Conservation (phyloP, 169 alveolate genomes). For the Plasmodium falciparum region DNA sequence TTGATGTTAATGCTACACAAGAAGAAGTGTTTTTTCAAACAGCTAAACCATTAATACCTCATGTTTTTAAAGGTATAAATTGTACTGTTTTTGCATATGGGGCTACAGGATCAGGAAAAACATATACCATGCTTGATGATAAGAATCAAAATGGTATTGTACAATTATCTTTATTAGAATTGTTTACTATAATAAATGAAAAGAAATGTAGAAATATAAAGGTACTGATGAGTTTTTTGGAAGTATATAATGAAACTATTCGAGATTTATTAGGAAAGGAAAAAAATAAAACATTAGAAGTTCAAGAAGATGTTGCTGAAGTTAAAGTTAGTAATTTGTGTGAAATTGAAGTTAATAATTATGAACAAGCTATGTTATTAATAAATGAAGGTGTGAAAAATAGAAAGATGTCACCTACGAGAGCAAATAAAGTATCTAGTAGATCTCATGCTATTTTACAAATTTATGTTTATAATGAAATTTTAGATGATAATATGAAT, state of each 20-base stretch:
- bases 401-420: constrained; percentile 95
- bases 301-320: constrained; percentile 87
- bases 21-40: constrained; percentile 91
- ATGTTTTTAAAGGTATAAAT: constrained; percentile 93
- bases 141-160: constrained; percentile 94
- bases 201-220: constrained; percentile 72
- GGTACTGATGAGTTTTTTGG: constrained; percentile 92
- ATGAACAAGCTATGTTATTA: constrained; percentile 91
- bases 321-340: constrained; percentile 85
- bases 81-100: constrained; percentile 98
- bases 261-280: constrained; percentile 94
- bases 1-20: constrained; percentile 91
- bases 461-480: constrained; percentile 81
- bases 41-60: constrained; percentile 90
- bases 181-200: constrained; percentile 86
- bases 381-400: constrained; percentile 93
- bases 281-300: constrained; percentile 78
- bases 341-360: constrained; percentile 77
- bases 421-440: constrained; percentile 95
- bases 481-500: constrained; percentile 33
- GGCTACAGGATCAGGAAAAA: constrained; percentile 99
- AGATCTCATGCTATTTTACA: constrained; percentile 96
- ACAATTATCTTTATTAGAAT: constrained; percentile 90
- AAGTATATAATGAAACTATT: constrained; percentile 96
- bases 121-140: constrained; percentile 97